Percentiles rank a stretch among this genome's conserved stretches.
Conservation (phyloP, 1,284 basidiomycete species). For the Fomitopsis betulina region DNA sequence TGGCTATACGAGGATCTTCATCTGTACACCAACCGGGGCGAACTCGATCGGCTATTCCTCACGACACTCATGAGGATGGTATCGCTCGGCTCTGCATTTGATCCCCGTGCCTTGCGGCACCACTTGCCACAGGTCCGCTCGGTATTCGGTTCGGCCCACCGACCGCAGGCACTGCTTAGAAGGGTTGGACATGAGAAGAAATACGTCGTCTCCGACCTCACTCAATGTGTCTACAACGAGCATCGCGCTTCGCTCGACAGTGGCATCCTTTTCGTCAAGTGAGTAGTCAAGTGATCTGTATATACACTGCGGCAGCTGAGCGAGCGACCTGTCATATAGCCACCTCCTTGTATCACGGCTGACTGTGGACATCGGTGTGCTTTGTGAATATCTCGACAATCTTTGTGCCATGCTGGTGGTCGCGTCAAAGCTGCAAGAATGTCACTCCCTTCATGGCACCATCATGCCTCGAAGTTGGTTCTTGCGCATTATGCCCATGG, state of each 20-base stretch:
- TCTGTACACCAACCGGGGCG: neutral
- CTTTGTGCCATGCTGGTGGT: constrained; percentile 36
- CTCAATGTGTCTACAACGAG: constrained; percentile 20
- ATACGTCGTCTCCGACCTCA: constrained; percentile 35
- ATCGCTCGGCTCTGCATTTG: constrained; percentile 21
- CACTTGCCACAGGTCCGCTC: constrained; percentile 13
- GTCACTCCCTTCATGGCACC: constrained; percentile 32
- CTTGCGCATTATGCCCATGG: constrained; percentile 17
- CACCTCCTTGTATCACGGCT: constrained; percentile 33
- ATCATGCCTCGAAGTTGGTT: constrained; percentile 48
- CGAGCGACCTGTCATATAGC: constrained; percentile 22
- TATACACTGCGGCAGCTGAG: neutral
- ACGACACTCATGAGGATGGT: constrained; percentile 16
- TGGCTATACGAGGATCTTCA: neutral
- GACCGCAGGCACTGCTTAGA: neutral
- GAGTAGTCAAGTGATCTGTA: neutral
- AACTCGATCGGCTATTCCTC: constrained; percentile 6
- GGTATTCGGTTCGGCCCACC: constrained; percentile 10
- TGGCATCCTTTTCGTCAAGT: constrained; percentile 24
- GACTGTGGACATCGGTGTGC: constrained; percentile 33
- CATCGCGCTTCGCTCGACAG: constrained; percentile 20
- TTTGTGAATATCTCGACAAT: constrained; percentile 44
- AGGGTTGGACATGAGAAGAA: neutral
- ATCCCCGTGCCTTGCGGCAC: neutral
- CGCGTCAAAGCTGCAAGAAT: constrained; percentile 21